Evolutionary conservation across 441 rosid genomes (phyloP).

Genomic region (Pelargonium cotyledonis): DNA sequence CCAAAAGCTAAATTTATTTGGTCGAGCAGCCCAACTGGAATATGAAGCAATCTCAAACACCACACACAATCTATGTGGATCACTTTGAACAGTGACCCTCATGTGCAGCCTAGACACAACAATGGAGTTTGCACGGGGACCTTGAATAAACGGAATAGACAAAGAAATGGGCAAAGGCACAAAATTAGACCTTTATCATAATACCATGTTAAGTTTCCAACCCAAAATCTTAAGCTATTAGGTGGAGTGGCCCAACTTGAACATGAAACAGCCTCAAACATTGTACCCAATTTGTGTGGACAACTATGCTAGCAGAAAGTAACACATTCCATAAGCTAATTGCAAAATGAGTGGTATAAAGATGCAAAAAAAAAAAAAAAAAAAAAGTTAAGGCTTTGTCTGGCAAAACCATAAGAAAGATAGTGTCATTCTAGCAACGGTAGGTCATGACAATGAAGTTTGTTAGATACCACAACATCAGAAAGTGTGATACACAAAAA

Average conservation of each 20-base stretch:
- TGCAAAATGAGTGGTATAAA: not conserved
- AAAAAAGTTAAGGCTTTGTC: not conserved
- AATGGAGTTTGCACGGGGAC: not conserved
- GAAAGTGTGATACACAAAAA: not conserved
- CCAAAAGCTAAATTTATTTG: not conserved
- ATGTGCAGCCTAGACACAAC: slow-evolving; percentile 3
- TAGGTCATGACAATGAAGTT: not conserved
- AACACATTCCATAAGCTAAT: not conserved
- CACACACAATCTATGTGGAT: slow-evolving; percentile 3
- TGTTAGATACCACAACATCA: slow-evolving; percentile 2
- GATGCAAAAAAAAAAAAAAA: slow-evolving; percentile 5
- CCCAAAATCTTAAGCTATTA: not conserved
- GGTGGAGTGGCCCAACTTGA: slow-evolving; percentile 3
- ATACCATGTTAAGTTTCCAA: not conserved
- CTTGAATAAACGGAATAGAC: not conserved
- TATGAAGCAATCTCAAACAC: slow-evolving; percentile 9
- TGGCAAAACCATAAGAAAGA: not conserved
- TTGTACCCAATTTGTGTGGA: not conserved
- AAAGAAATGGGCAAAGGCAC: slow-evolving; percentile 6
- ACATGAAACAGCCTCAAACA: slow-evolving; percentile 2
- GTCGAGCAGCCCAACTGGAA: not conserved
- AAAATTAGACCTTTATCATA: not conserved
- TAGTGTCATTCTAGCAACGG: not conserved
- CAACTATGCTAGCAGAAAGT: not conserved
- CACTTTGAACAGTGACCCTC: slow-evolving; percentile 1